Evolutionary conservation across 352 stramenopile species (phyloP), one percentile per base, ranked within the genome.

Genomic region (Pythium guiyangense): DNA sequence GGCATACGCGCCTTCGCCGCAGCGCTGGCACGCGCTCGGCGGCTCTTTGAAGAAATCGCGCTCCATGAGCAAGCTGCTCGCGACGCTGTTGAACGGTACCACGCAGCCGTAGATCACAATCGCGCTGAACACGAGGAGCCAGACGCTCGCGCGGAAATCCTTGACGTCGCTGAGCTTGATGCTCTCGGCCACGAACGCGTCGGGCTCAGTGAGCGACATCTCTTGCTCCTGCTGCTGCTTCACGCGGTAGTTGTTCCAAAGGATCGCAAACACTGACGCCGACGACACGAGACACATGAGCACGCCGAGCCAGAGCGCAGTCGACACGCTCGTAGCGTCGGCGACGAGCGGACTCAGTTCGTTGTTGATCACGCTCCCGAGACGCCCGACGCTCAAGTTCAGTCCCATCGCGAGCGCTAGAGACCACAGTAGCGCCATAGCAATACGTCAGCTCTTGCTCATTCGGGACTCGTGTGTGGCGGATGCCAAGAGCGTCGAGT

Each of bases 81-180:
- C 90, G 37, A 98, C 86, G 63, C 91, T 97, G 63, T 98, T 98
- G 60, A 97, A 98, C 26, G 93, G 92, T 20, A 98, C 85, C 11
- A 98, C 88, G 57, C 86, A 96, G 35, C 89, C 92, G 53, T 98
- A 98, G 14, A 97, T 79, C 2, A 97, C 83, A 44, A 98, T 66
- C 57, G 88, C 97, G 49, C 77, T 92, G n/a, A 97, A 55, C 8
- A 76, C 81, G 17, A 98, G 60, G 5, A 97, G 63, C 89, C 88
- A 97, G 60, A 97, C 97, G 0, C 87, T 72, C 29, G 79, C 79
- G 0, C 78, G 78, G 53, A 94, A 94, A 43, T 92, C 71, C 46
- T 83, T 81, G 22, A 94, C 63, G 55, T 94, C 79, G 57, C 75
- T 77, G 35, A 92, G 76, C 51, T 73, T 79, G 60, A 91, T 86